Evolutionary conservation across 2,329 filamentous ascomycete genomes (phyloP), one percentile per base, ranked within the genome.

Genomic region (Scopulariopsis brevicaulis): DNA sequence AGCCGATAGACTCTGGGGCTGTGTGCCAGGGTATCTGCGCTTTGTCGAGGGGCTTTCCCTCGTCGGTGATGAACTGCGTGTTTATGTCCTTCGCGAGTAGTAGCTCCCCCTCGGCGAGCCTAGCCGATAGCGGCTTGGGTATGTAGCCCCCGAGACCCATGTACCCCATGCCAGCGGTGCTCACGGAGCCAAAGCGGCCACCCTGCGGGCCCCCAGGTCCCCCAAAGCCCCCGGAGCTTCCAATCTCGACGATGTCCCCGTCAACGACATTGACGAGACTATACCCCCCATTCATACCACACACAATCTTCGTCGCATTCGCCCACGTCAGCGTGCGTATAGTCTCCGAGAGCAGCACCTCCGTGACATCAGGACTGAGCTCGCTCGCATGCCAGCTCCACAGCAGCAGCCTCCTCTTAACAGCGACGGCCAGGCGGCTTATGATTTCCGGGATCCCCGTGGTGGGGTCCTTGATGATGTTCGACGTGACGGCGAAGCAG

Each of bases 321-420:
- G 90, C 89, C 94, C 94, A 99, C 2, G 89, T 96, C 61, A 97
- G 77, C 15, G 87, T 92, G 67, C 94, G 90, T 61, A 96, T 89
- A 24, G 88, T 84, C 66, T 93, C 93, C 37, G 90, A 78, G 52
- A 97, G 78, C 1, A 84, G 82, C 43, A 96, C 82, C 72, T 97
- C 94, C 32, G 77, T 76, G 0, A 86, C 83, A 37, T 94, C 84
- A 3, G 82, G 77, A 54, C 81, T 81, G 50, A 96, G 78, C 74
- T 97, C 94, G 76, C 91, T 94, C 69, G 96, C 92, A 65, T 94
- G 88, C 94, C 95, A 99, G 66, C 86, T 89, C 92, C 94, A 99
- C 58, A 96, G 73, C 60, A 97, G 71, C 56, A 99, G 78, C 65
- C 89, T 89, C 66, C 94, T 80, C 78, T 97, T 97, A 37, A 96